These are phyloP conservation scores for Rhododendron griersonianum DNA, from an alignment of 148 eudicot species.

Conservation along the genomic window DNA sequence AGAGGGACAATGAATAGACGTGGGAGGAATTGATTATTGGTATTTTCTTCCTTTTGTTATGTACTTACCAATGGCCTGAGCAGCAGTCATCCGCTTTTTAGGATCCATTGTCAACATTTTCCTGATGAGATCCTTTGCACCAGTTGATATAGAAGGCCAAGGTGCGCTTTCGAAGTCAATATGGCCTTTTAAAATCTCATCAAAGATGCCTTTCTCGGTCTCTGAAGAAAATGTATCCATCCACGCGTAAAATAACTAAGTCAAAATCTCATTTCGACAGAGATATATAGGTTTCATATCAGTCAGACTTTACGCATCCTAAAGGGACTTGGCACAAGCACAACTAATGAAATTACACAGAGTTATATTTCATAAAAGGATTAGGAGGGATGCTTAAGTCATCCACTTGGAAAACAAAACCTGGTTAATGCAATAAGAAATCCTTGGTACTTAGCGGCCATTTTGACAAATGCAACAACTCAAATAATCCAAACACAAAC, in stretches of 20 bases:
- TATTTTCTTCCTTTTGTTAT: not conserved
- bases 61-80: constrained; percentile 66
- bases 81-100: constrained; percentile 63
- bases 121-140: constrained; percentile 68
- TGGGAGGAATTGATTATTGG: not conserved
- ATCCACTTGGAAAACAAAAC: not conserved
- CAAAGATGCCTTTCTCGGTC: constrained; percentile 71
- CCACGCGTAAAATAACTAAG: constrained; percentile 1
- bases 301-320: not conserved
- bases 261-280: not conserved
- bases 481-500: not conserved
- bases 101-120: constrained; percentile 75
- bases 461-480: too few species aligned
- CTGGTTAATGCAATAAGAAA: not conserved
- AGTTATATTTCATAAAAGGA: not conserved
- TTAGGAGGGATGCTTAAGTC: not conserved
- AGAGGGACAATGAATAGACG: not conserved
- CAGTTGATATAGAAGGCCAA: constrained; percentile 77
- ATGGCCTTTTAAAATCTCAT: constrained; percentile 41
- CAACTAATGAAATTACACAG: not conserved
- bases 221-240: constrained; percentile 39
- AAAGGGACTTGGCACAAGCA: not conserved
- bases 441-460: not conserved
- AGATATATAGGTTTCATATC: not conserved
- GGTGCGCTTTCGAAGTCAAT: constrained; percentile 51